Conservation (phyloP, 306 rosid species). For the Macrotyloma uniflorum region DNA sequence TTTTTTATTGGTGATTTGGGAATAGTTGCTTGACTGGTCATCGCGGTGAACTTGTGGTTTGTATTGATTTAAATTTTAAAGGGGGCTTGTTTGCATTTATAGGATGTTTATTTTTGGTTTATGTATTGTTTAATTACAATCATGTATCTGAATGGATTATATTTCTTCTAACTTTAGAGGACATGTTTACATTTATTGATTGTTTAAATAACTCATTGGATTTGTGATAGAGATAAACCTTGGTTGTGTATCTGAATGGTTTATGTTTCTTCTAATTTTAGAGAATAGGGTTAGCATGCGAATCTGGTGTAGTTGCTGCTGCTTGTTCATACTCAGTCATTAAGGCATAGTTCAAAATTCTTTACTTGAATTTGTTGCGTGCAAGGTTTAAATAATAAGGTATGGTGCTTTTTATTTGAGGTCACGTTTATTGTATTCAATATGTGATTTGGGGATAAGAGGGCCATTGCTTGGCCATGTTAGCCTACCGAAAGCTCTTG, state of each 20-base stretch:
- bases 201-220: neutral
- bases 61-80: neutral
- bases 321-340: neutral
- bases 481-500: constrained; percentile 19
- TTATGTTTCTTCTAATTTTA: constrained; percentile 22
- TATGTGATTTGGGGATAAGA: neutral
- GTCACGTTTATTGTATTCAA: neutral
- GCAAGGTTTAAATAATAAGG: constrained; percentile 5
- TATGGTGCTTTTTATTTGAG: neutral
- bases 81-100: constrained; percentile 15
- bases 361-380: constrained; percentile 30
- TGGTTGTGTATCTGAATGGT: neutral
- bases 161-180: constrained; percentile 19
- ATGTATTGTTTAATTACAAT: neutral
- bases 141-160: neutral
- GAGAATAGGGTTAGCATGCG: neutral
- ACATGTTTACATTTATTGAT: neutral
- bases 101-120: constrained; percentile 28
- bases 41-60: neutral
- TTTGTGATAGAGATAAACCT: constrained; percentile 16
- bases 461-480: neutral
- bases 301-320: neutral
- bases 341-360: neutral
- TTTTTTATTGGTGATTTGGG: constrained; percentile 1
- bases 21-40: constrained; percentile 20